Evolutionary conservation across 1,284 basidiomycete species (phyloP), one percentile per base, ranked within the genome.

Genomic region (Cryptococcus floricola): DNA sequence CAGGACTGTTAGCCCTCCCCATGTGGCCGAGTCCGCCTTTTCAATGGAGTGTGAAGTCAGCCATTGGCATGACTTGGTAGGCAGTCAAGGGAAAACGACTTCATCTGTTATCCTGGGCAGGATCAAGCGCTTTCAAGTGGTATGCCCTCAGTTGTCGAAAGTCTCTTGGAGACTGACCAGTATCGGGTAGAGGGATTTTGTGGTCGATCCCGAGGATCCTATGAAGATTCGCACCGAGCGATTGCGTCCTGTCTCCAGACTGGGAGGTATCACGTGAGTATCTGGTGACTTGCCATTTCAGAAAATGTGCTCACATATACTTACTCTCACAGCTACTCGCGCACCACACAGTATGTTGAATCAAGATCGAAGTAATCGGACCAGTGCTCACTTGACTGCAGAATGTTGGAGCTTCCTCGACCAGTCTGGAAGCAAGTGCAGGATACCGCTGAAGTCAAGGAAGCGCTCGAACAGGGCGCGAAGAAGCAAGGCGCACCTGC

Each of bases 21-120:
- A 85, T 54, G 86, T 89, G 3, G 82, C 80, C 58, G 88, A 90
- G 74, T 85, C 86, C 59, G 83, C 83, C 2, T 82, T 88, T 57
- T 82, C 82, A 53, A 80, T 89, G 74, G 88, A 89, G 77, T 89
- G 87, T 78, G 81, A 82, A 79, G 77, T 87, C 34, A 79, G 82
- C 70, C 81, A 82, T 66, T 80, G 76, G 60, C 80, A 85, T 64
- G 83, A 86, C 61, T 80, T 87, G 52, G 70, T 66, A 50, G 68
- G 79, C 70, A 71, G 75, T 49, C 48, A 45, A 55, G 77, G 79
- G 38, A 75, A 74, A 31, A 60, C 78, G 43, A 81, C 82, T 13
- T 80, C 81, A 3, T 85, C 84, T 7, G 75, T 88, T 23, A 73
- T 87, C 48, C 69, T 90, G 31, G 87, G 87, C 4, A 79, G 82